phyloP scores from a whole-genome alignment of 345 rosid genomes.

The Geranium brycei region DNA sequence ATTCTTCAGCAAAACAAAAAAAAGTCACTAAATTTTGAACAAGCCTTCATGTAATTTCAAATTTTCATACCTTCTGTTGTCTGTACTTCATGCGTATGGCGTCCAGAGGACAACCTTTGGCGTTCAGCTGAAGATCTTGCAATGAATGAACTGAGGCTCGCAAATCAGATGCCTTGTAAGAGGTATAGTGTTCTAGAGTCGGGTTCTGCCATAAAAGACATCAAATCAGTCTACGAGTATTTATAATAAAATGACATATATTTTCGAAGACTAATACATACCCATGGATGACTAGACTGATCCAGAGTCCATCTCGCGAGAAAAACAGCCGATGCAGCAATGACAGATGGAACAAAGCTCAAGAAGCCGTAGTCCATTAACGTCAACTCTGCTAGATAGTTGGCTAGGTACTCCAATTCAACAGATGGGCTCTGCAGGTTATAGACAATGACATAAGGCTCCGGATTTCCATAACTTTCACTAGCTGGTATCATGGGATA shows the following conservation, averaged over 20 bases:
- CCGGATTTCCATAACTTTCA: background rate
- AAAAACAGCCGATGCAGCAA: slow-evolving; percentile 88
- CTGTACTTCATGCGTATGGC: slow-evolving; percentile 61
- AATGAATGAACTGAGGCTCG: slow-evolving; percentile 39
- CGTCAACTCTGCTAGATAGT: slow-evolving; percentile 71
- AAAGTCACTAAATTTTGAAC: too few species aligned
- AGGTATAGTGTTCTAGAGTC: slow-evolving; percentile 68
- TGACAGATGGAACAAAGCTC: slow-evolving; percentile 58
- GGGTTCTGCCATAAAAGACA: slow-evolving; percentile 33
- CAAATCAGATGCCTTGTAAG: slow-evolving; percentile 51
- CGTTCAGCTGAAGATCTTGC: slow-evolving; percentile 59
- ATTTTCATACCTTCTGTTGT: slow-evolving; percentile 44
- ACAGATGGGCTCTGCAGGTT: slow-evolving; percentile 55
- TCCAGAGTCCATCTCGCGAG: slow-evolving; percentile 89
- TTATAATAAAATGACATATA: too few species aligned
- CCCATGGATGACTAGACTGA: slow-evolving; percentile 82
- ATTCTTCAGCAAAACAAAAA: background rate
- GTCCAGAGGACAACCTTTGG: slow-evolving; percentile 46
- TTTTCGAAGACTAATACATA: slow-evolving; percentile 11
- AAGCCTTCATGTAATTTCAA: too few species aligned
- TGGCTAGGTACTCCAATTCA: slow-evolving; percentile 64
- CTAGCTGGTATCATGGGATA: background rate
- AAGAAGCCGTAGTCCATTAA: slow-evolving; percentile 49
- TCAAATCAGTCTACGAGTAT: background rate
- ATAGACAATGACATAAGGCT: background rate